phyloP scores from a whole-genome alignment of 805 yeast genomes.

The Ogataea angusta region DNA sequence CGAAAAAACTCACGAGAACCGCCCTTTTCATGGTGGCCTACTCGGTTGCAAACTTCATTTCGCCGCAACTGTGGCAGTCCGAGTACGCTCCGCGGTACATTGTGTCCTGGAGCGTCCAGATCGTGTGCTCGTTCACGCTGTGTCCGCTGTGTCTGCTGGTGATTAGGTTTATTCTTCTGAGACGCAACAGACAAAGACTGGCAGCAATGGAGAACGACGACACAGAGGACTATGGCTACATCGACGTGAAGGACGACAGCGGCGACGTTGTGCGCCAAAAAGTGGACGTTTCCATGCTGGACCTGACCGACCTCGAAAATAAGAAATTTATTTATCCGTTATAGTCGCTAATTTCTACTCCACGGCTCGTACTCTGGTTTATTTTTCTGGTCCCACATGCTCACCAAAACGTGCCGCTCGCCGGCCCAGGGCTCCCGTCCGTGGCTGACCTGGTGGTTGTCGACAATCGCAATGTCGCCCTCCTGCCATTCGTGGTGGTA shows the following conservation, averaged over 20 bases:
- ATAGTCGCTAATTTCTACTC: background rate
- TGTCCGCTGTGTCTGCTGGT: constrained; percentile 45
- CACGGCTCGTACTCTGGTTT: constrained; percentile 23
- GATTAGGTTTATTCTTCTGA: constrained; percentile 42
- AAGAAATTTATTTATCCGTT: constrained; percentile 50
- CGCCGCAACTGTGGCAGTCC: constrained; percentile 54
- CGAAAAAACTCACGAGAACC: constrained; percentile 49
- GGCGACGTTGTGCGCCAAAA: constrained; percentile 22
- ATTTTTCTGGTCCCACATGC: constrained; percentile 34
- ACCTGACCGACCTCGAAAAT: constrained; percentile 54
- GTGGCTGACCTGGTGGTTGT: constrained; percentile 36
- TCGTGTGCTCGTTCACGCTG: constrained; percentile 44
- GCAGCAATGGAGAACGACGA: constrained; percentile 12
- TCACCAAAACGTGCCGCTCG: constrained; percentile 32
- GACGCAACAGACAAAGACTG: constrained; percentile 41
- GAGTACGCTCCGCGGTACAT: constrained; percentile 45
- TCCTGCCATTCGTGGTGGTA: constrained; percentile 32
- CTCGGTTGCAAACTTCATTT: constrained; percentile 47
- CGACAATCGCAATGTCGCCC: constrained; percentile 35
- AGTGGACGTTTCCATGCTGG: constrained; percentile 46
- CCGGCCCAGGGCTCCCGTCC: constrained; percentile 35
- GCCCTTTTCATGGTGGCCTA: constrained; percentile 47
- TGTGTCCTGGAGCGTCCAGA: constrained; percentile 55
- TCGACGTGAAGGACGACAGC: constrained; percentile 4
- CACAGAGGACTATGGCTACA: constrained; percentile 23